Evolutionary conservation across 257 asterid genomes (phyloP), one percentile per base, ranked within the genome.

Genomic region (Henckelia pumila): DNA sequence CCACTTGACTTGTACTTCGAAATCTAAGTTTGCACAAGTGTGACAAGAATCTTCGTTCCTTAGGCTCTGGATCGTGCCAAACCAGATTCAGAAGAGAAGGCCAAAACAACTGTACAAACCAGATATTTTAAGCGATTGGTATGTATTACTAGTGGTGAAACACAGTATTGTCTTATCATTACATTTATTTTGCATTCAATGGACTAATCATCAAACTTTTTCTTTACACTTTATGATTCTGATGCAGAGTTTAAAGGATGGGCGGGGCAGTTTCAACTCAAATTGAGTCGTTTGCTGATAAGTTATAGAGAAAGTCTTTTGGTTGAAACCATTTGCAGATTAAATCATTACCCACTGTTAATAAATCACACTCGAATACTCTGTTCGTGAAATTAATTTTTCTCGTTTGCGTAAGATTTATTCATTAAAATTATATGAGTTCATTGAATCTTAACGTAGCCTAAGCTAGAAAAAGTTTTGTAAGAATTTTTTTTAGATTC

Each of bases 31-130:
- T 29, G 55, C 22, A 60, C 24, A 68, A 70, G 73, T 59, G 40
- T 69, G 61, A 73, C 64, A 7, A 9, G 22, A 22, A 53, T 71
- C 29, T 71, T 40, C 69, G 44, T 59, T 61, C 52, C 61, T 13
- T 70, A 89, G 96, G 89, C 95, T 59, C 81, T 91, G 35, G 95
- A 89, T 77, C 92, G 94, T 71, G 96, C 98, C 69, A 91, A 77
- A 78, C 90, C 95, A 29, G 95, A 86, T 73, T 73, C 77, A 14
- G 96, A 47, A 47, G 53, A 86, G 78, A 77, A 72, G 65, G 71
- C 78, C 64, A 76, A 78, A 63, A 81, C 67, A 67, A 60, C 55
- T 40, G 75, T 76, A 56, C 85, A 74, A 60, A 78, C 24, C 71
- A 72, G 86, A 72, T 81, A 95, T 61, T 88, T 91, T 69, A 88